Base-by-base conservation (phyloP, 257 asterid species). In the Fraxinus americana region DNA sequence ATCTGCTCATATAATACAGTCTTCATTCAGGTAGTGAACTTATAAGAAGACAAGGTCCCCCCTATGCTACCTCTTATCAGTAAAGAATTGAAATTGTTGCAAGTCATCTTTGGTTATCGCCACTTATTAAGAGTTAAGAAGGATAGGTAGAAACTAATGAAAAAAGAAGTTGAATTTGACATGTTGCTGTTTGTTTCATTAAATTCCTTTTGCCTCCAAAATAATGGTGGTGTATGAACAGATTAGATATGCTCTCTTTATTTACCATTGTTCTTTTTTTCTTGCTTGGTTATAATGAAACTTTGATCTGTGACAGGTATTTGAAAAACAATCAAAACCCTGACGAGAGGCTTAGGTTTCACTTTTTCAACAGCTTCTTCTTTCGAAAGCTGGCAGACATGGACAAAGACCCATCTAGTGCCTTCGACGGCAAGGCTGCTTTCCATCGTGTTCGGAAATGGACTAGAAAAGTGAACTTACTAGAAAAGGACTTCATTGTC, bases 371-470 rank as follows among this genome's bases (percentile, higher is more conserved):
- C 81, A 86, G 98, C 86, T 93, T 95, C 91, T 95, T 95, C 86
- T 95, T 93, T 75, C 93, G 97, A 68, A 93, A 93, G 86, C 90
- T 93, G 89, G 96, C 97, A 63, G 96, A 95, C 88, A 82, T 95
- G 92, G 97, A 90, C 80, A 95, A 90, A 86, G 94, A 95, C 87
- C 97, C 99, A 73, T 85, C 95, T 72, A 90, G 92, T 83, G 90
- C 93, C 78, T 87, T 89, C 81, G 98, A 93, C 74, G 97, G 97
- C 77, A 90, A 84, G 76, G 94, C 98, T 80, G 95, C 98, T 82
- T 94, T 94, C 84, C 89, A 80, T 74, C 99, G 97, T 80, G 99
- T 94, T 81, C 96, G 97, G 79, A 94, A 93, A 85, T 95, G 99
- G 99, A 95, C 99, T 67, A 93, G 97, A 85, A 95, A 93, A 88